phyloP scores from a whole-genome alignment of 306 rosid species.

The Lablab purpureus region DNA sequence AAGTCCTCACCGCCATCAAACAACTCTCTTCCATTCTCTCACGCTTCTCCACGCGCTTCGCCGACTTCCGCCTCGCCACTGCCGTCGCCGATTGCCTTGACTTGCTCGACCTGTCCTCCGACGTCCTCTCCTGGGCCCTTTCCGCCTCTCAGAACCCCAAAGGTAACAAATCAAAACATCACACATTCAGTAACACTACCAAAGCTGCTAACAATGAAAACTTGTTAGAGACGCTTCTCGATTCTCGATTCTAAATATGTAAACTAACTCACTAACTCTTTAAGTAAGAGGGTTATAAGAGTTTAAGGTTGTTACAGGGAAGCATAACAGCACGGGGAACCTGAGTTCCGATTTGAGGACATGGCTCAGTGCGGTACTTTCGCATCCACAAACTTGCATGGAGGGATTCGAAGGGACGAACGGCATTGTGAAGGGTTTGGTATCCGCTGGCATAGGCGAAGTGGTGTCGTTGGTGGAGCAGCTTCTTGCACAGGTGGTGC shows the following conservation, averaged over 20 bases:
- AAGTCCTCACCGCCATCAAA: slow-evolving; percentile 43
- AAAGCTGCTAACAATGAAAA: too few species aligned
- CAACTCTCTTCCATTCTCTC: slow-evolving; percentile 63
- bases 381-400: slow-evolving; percentile 79
- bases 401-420: slow-evolving; percentile 84
- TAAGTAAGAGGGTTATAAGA: too few species aligned
- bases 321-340: slow-evolving; percentile 71
- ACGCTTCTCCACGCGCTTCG: slow-evolving; percentile 31
- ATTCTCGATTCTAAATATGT: too few species aligned
- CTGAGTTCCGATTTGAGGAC: slow-evolving; percentile 78
- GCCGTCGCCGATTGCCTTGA: slow-evolving; percentile 83
- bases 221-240: too few species aligned
- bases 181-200: background rate
- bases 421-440: slow-evolving; percentile 58
- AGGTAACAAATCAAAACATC: slow-evolving; percentile 45
- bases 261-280: too few species aligned
- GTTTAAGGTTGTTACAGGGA: slow-evolving; percentile 48
- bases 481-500: slow-evolving; percentile 64
- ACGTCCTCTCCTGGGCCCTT: slow-evolving; percentile 58
- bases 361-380: slow-evolving; percentile 83
- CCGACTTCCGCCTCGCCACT: slow-evolving; percentile 60
- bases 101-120: slow-evolving; percentile 68
- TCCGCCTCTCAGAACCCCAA: slow-evolving; percentile 65
- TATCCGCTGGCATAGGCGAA: slow-evolving; percentile 55
- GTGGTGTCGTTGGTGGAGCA: slow-evolving; percentile 56